Evolutionary conservation across 2,329 filamentous ascomycete genomes (phyloP).

Genomic region (Trichoderma sp.): DNA sequence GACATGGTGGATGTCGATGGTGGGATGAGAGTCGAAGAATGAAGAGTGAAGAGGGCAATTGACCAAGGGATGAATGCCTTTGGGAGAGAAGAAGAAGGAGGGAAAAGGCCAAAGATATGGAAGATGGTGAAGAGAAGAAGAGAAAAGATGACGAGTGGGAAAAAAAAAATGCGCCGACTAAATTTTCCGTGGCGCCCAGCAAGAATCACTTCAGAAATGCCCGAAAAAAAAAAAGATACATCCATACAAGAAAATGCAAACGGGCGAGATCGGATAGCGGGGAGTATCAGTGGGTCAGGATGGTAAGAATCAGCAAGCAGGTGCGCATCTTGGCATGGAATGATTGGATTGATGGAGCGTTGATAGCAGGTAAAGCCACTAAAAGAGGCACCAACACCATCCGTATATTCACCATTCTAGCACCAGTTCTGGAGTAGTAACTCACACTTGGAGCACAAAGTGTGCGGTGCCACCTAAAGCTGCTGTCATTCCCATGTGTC

Average conservation of each 20-base stretch:
- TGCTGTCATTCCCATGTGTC: conserved; percentile 16
- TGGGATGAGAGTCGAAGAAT: not conserved
- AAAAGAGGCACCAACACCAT: not conserved
- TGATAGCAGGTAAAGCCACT: not conserved
- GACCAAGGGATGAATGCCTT: not conserved
- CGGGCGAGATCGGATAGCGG: conserved; percentile 23
- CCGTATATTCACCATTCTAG: not conserved
- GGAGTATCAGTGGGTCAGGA: conserved; percentile 12
- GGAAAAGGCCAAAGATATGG: conserved; percentile 7
- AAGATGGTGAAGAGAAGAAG: conserved; percentile 6
- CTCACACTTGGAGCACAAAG: not conserved
- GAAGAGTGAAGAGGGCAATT: not conserved
- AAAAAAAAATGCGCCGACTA: conserved; percentile 11
- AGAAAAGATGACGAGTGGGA: not conserved
- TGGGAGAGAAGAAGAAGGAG: not conserved
- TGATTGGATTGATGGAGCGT: not conserved
- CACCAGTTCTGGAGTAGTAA: not conserved
- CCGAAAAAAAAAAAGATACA: not conserved
- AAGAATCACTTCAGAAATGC: not conserved
- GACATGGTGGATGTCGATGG: conserved; percentile 41
- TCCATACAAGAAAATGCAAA: not conserved
- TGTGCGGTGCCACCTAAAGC: not conserved
- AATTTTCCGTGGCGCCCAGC: conserved; percentile 16
- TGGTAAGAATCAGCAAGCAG: not conserved
- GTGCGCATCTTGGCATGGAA: not conserved